Conservation (phyloP, 2,329 filamentous ascomycete species). For the Elsinoe australis region DNA sequence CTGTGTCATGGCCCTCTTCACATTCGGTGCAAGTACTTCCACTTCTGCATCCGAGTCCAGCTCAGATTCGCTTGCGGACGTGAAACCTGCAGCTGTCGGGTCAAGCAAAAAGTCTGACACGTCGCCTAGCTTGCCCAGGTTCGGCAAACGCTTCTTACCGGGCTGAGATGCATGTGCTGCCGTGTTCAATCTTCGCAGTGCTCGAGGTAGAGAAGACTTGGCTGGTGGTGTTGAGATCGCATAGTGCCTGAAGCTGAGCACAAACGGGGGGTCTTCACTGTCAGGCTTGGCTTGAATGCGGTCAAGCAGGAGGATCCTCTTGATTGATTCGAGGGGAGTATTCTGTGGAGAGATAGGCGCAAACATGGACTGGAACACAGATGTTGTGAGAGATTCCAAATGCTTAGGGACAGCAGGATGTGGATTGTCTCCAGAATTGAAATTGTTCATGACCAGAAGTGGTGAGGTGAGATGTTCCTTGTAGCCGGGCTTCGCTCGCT, state of each 20-base stretch:
- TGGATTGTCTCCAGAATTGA: constrained; percentile 53
- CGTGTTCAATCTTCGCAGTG: constrained; percentile 73
- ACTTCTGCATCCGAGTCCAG: constrained; percentile 92
- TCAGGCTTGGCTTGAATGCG: constrained; percentile 50
- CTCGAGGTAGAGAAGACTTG: constrained; percentile 63
- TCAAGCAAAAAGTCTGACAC: constrained; percentile 93
- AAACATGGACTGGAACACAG: constrained; percentile 92
- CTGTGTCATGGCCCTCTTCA: constrained; percentile 55
- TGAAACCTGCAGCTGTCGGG: constrained; percentile 69
- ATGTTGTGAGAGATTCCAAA: constrained; percentile 85
- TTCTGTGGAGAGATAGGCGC: constrained; percentile 89
- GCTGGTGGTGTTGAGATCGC: constrained; percentile 86
- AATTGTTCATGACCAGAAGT: constrained; percentile 98
- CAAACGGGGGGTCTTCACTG: constrained; percentile 49
- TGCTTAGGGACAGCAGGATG: constrained; percentile 70
- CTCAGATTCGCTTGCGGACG: constrained; percentile 88
- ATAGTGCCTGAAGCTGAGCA: constrained; percentile 85
- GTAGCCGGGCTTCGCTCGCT: constrained; percentile 69
- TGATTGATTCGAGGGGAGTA: constrained; percentile 85
- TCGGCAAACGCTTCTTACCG: constrained; percentile 58
- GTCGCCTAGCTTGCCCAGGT: constrained; percentile 83
- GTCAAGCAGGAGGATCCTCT: constrained; percentile 82
- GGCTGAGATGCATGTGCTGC: constrained; percentile 65
- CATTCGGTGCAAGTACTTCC: constrained; percentile 59
- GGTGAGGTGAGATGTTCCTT: constrained; percentile 78